phyloP scores from a whole-genome alignment of 805 yeast genomes.

The Brettanomyces naardenensis region DNA sequence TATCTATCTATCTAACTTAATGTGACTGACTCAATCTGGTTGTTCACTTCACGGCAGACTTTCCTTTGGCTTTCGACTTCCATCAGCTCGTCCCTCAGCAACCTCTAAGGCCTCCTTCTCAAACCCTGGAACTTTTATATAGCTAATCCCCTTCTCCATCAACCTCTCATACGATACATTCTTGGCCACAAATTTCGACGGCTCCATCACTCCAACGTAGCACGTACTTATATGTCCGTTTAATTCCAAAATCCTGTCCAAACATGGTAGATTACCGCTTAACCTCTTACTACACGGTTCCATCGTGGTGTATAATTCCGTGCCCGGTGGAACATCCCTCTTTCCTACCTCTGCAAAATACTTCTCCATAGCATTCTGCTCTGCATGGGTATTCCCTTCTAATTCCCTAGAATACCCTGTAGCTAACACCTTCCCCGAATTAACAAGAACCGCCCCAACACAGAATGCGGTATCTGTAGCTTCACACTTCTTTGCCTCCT shows the following conservation, averaged over 20 bases:
- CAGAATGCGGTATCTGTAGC: constrained; percentile 81
- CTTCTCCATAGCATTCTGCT: constrained; percentile 86
- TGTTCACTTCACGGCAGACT: no score
- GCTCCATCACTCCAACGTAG: constrained; percentile 89
- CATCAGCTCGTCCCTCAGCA: no score
- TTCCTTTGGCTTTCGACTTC: no score
- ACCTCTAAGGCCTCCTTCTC: constrained; percentile 60
- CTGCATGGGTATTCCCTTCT: constrained; percentile 96
- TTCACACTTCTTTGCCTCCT: constrained; percentile 72
- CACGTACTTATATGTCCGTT: constrained; percentile 51
- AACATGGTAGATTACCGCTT: constrained; percentile 88
- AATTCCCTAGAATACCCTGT: constrained; percentile 88
- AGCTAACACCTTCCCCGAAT: constrained; percentile 57
- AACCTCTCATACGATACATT: constrained; percentile 58
- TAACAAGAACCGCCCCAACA: constrained; percentile 85
- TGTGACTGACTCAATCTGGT: no score
- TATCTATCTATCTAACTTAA: no score
- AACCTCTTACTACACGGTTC: constrained; percentile 89
- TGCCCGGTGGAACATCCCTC: constrained; percentile 55
- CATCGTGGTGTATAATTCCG: constrained; percentile 90
- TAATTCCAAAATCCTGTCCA: constrained; percentile 57
- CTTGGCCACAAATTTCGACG: constrained; percentile 76
- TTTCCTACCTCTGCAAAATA: constrained; percentile 35
- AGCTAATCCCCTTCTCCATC: constrained; percentile 51
- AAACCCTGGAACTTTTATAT: constrained; percentile 75